Conservation (phyloP, 140 eudicot species). For the Bidens hawaiensis region DNA sequence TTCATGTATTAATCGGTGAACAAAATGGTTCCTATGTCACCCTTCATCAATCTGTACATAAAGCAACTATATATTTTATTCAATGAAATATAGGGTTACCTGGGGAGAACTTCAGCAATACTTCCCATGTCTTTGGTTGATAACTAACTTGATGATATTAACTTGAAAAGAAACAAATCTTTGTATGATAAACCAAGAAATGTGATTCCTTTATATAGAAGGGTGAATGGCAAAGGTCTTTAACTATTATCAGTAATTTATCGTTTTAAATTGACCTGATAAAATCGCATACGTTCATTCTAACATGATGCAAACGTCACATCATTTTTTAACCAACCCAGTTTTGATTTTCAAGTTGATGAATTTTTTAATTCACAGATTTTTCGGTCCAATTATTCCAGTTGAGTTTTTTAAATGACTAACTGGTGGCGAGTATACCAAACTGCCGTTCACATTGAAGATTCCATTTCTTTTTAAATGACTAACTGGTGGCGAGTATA, state of each 20-base stretch:
- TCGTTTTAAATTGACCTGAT: not conserved
- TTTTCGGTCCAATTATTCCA: not conserved
- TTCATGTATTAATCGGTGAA: not conserved
- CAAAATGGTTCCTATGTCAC: not conserved
- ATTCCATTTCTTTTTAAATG: too few relatives aligned
- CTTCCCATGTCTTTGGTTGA: conserved; percentile 5
- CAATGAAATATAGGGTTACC: not conserved
- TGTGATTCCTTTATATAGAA: conserved; percentile 11
- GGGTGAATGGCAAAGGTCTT: not conserved
- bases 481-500: too few relatives aligned
- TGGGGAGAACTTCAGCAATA: conserved; percentile 5
- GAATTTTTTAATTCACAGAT: not conserved
- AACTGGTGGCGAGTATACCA: too few relatives aligned
- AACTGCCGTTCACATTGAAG: too few relatives aligned
- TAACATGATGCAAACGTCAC: not conserved
- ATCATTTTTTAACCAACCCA: not conserved
- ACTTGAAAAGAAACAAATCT: not conserved
- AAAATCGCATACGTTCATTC: not conserved
- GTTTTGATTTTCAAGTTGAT: not conserved
- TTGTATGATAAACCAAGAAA: not conserved
- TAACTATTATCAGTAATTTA: not conserved
- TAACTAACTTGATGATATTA: not conserved
- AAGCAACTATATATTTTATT: not conserved
- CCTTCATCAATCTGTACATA: not conserved
- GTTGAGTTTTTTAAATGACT: not conserved